Evolutionary conservation across 441 rosid genomes (phyloP).

Genomic region (Bocquillonia castaneifolia): DNA sequence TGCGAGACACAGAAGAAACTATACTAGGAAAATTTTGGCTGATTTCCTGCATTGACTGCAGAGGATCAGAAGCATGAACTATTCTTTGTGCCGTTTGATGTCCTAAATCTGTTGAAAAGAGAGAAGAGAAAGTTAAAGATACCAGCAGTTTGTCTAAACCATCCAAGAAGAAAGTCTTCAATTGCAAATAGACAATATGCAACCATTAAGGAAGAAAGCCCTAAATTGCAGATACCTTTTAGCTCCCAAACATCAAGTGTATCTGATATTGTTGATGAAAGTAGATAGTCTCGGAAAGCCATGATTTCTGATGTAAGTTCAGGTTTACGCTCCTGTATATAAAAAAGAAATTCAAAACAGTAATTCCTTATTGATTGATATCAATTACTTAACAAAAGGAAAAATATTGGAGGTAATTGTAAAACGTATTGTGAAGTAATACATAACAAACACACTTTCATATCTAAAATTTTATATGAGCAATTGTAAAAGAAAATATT

Average conservation of each 20-base stretch:
- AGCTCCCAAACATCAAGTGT: constrained; percentile 99
- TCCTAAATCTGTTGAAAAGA: constrained; percentile 70
- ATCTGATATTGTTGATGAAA: constrained; percentile 90
- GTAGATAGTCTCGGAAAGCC: constrained; percentile 89
- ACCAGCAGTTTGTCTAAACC: not conserved
- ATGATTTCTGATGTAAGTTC: constrained; percentile 87
- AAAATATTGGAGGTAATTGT: not conserved
- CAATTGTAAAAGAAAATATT: not conserved
- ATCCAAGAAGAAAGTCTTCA: not conserved
- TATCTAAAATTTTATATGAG: not conserved
- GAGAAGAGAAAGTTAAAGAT: constrained; percentile 21
- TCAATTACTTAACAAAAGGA: not conserved
- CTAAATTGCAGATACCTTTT: constrained; percentile 49
- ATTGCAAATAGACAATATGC: constrained; percentile 17
- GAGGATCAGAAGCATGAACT: constrained; percentile 91
- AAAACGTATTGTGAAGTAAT: not conserved
- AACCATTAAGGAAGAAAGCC: constrained; percentile 6
- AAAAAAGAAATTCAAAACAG: constrained; percentile 4
- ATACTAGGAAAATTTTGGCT: constrained; percentile 96
- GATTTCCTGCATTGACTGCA: constrained; percentile 96
- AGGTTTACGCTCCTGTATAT: constrained; percentile 82
- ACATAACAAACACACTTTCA: not conserved
- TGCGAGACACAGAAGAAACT: constrained; percentile 94
- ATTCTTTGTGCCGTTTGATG: constrained; percentile 99
- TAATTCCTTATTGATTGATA: constrained; percentile 1